Percentiles rank a stretch among this genome's conserved stretches.
phyloP scores from a whole-genome alignment of 352 stramenopile genomes.

The Saprolegnia parasitica region DNA sequence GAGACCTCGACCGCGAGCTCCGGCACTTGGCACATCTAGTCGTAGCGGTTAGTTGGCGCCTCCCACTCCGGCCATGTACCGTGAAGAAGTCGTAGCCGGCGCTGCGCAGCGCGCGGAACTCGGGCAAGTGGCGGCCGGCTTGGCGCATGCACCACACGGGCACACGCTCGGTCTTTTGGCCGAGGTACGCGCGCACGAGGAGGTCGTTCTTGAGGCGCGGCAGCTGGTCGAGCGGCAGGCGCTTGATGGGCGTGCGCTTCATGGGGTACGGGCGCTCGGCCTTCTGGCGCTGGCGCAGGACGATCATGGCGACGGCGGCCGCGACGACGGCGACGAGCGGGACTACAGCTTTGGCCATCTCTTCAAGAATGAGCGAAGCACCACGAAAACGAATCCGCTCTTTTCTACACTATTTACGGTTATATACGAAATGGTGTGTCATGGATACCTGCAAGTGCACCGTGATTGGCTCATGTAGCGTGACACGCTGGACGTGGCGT shows the following conservation, averaged over 20 bases:
- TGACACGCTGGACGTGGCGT: too few species aligned
- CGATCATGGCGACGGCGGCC: constrained; percentile 5
- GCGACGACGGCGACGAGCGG: constrained; percentile 6
- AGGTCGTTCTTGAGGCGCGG: constrained; percentile 89
- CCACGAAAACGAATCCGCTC: too few species aligned
- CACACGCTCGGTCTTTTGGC: constrained; percentile 84
- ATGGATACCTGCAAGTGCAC: too few species aligned
- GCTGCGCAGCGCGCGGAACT: constrained; percentile 81
- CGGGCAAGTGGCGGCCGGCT: constrained; percentile 87
- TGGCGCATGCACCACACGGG: constrained; percentile 98
- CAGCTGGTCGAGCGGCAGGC: constrained; percentile 57
- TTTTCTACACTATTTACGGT: too few species aligned
- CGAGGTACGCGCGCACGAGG: constrained; percentile 76
- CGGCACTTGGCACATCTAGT: constrained; percentile 77
- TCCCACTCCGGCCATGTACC: constrained; percentile 31
- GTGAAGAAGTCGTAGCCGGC: constrained; percentile 88
- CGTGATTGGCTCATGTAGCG: too few species aligned
- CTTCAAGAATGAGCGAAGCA: background rate
- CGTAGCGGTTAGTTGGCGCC: background rate
- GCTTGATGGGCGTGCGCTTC: constrained; percentile 63
- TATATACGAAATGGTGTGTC: too few species aligned
- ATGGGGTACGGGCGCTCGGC: constrained; percentile 53
- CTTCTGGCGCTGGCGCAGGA: constrained; percentile 17
- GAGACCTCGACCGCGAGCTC: constrained; percentile 94
- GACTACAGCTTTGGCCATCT: constrained; percentile 8